Conservation (phyloP, 2,329 filamentous ascomycete genomes). For the Fusarium oxysporum region DNA sequence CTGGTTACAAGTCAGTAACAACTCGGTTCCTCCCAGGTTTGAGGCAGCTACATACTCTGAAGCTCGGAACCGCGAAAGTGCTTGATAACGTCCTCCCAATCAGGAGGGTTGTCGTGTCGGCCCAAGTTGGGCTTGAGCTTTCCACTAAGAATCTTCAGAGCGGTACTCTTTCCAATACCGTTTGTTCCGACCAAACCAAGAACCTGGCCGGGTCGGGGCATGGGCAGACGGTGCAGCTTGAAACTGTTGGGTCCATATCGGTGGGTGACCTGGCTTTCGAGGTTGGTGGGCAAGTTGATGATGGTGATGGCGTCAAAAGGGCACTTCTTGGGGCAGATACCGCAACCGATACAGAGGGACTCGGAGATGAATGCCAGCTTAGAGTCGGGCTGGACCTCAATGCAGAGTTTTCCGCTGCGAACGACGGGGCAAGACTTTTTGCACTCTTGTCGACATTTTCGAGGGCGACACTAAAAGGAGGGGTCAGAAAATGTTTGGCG, state of each 20-base stretch:
- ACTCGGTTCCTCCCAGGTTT: neutral
- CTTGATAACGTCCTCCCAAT: constrained; percentile 99
- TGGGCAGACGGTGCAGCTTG: constrained; percentile 97
- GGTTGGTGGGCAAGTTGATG: constrained; percentile 99
- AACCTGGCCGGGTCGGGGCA: constrained; percentile 94
- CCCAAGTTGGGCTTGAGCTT: constrained; percentile 99
- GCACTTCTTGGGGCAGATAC: constrained; percentile 99
- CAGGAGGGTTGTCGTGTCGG: constrained; percentile 93
- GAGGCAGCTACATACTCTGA: constrained; percentile 76
- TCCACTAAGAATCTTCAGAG: constrained; percentile 96
- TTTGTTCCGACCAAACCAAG: constrained; percentile 97
- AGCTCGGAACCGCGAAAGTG: constrained; percentile 98
- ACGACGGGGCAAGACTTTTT: constrained; percentile 99
- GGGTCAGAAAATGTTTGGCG: constrained; percentile 44
- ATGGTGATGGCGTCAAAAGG: constrained; percentile 99
- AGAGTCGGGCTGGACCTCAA: constrained; percentile 88
- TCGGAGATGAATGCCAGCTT: constrained; percentile 99
- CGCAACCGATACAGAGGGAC: constrained; percentile 94
- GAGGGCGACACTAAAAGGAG: constrained; percentile 52
- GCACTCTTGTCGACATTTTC: constrained; percentile 98
- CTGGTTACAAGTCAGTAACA: constrained; percentile 48
- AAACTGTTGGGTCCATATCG: constrained; percentile 99
- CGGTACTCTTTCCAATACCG: constrained; percentile 99
- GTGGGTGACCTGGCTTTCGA: constrained; percentile 97
- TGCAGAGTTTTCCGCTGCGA: constrained; percentile 95